Percentiles rank a stretch among this genome's conserved stretches.
These are phyloP conservation scores for Curvularia eragrostidis DNA, from an alignment of 2,329 filamentous ascomycete species.

Conservation along the genomic window DNA sequence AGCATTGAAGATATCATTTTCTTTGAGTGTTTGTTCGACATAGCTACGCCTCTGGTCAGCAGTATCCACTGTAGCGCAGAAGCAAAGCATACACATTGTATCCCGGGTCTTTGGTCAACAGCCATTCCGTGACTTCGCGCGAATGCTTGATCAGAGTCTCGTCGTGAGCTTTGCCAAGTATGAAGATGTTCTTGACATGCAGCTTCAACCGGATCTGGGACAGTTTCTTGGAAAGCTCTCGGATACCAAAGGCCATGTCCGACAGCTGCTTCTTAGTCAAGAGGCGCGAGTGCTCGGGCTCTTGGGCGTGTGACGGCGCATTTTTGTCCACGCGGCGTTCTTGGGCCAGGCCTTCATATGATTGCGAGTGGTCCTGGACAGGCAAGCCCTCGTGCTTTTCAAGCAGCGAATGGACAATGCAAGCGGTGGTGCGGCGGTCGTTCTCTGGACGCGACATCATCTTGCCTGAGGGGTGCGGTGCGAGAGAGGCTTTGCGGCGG, in stretches of 20 bases:
- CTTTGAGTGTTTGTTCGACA: conserved; percentile 76
- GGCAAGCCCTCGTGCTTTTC: conserved; percentile 52
- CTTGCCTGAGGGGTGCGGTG: conserved; percentile 44
- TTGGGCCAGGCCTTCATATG: conserved; percentile 44
- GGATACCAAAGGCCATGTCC: conserved; percentile 96
- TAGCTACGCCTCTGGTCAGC: conserved; percentile 51
- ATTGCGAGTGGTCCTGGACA: conserved; percentile 29
- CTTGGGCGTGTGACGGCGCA: conserved; percentile 42
- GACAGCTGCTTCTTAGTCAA: conserved; percentile 93
- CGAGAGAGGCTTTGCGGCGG: conserved; percentile 67
- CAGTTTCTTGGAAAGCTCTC: conserved; percentile 85
- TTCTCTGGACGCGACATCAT: conserved; percentile 44
- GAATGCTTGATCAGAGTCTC: conserved; percentile 78
- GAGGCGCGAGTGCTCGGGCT: conserved; percentile 68
- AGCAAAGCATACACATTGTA: conserved; percentile 71
- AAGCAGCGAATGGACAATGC: conserved; percentile 68
- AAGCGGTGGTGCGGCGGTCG: conserved; percentile 57
- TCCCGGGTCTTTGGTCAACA: conserved; percentile 72
- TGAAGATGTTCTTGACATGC: conserved; percentile 80
- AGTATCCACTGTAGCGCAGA: background rate
- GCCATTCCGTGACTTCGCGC: conserved; percentile 78
- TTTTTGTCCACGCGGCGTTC: conserved; percentile 54
- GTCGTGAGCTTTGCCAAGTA: conserved; percentile 93
- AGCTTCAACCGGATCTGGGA: conserved; percentile 84
- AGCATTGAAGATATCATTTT: conserved; percentile 76